A percentile compares a stretch with the other conserved stretches of the same genome.
Conservation (phyloP, 139 green algal species). For the Closterium sp. region DNA sequence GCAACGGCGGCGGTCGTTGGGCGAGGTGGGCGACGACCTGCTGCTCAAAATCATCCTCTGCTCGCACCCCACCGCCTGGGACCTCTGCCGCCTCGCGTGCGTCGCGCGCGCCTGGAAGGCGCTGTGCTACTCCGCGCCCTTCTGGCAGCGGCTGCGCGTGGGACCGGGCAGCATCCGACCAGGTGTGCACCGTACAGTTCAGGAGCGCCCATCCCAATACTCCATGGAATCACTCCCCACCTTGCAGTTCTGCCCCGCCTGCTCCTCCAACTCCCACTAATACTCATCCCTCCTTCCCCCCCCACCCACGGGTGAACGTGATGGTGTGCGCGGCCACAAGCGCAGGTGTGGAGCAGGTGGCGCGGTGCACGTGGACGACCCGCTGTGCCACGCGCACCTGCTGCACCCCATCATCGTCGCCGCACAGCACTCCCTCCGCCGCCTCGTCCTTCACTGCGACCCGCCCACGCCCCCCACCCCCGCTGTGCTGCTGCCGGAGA, state of each 20-base stretch:
- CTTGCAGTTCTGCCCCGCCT: background rate
- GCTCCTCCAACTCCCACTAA: background rate
- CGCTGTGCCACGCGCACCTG: background rate
- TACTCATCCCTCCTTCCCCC: background rate
- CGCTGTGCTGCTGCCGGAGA: background rate
- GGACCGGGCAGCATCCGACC: background rate
- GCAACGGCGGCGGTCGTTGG: background rate
- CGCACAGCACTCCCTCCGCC: background rate
- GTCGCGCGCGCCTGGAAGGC: background rate
- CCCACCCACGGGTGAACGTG: too few relatives aligned
- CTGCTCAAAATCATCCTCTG: background rate
- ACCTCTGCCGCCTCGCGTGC: conserved; percentile 4
- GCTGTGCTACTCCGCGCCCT: background rate
- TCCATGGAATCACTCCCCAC: background rate
- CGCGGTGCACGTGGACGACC: conserved; percentile 4
- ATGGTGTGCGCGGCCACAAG: too few relatives aligned
- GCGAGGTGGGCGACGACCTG: background rate
- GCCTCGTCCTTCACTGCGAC: conserved; percentile 2
- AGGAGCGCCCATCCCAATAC: too few relatives aligned
- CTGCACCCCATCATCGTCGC: conserved; percentile 9
- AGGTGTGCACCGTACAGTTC: background rate
- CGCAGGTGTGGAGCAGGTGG: conserved; percentile 4
- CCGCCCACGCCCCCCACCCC: too few relatives aligned
- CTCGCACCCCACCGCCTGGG: background rate
- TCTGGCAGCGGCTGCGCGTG: background rate